These are phyloP conservation scores for Chernovozyma aurita DNA, from an alignment of 1,139 yeast genomes.

Conservation along the genomic window DNA sequence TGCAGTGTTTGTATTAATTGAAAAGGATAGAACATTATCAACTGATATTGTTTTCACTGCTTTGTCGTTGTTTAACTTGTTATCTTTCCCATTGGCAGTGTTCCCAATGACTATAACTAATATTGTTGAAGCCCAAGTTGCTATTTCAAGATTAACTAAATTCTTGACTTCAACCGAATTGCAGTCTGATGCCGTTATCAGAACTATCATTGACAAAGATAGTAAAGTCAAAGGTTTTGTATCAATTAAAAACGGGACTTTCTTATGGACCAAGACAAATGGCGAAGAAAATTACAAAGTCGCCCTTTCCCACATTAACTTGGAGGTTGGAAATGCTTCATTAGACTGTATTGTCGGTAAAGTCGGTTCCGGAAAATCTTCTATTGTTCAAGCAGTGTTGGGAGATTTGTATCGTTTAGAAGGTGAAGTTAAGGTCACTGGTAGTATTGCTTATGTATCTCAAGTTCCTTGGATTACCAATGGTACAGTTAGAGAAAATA, in stretches of 20 bases:
- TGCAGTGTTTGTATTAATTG: conserved; percentile 68
- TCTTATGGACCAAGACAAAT: conserved; percentile 83
- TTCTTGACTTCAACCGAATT: conserved; percentile 77
- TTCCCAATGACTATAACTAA: conserved; percentile 88
- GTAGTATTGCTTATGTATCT: conserved; percentile 85
- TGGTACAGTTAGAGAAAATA: conserved; percentile 85
- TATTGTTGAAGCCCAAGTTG: conserved; percentile 86
- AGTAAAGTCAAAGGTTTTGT: conserved; percentile 68
- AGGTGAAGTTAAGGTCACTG: conserved; percentile 72
- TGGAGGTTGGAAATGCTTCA: conserved; percentile 72
- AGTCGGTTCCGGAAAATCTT: conserved; percentile 92
- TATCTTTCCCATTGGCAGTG: conserved; percentile 90
- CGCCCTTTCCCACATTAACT: conserved; percentile 70
- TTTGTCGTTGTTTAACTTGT: conserved; percentile 74
- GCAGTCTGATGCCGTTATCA: conserved; percentile 72
- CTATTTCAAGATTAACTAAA: conserved; percentile 67
- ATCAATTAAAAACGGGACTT: conserved; percentile 67
- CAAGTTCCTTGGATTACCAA: conserved; percentile 95
- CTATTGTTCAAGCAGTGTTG: conserved; percentile 74
- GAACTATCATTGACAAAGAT: conserved; percentile 47
- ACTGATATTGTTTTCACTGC: conserved; percentile 97
- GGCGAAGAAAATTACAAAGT: conserved; percentile 57
- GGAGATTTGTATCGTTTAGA: conserved; percentile 82
- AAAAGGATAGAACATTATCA: conserved; percentile 62
- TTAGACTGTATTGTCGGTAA: conserved; percentile 86